phyloP scores from a whole-genome alignment of 306 rosid species.

The Lupinus albus region DNA sequence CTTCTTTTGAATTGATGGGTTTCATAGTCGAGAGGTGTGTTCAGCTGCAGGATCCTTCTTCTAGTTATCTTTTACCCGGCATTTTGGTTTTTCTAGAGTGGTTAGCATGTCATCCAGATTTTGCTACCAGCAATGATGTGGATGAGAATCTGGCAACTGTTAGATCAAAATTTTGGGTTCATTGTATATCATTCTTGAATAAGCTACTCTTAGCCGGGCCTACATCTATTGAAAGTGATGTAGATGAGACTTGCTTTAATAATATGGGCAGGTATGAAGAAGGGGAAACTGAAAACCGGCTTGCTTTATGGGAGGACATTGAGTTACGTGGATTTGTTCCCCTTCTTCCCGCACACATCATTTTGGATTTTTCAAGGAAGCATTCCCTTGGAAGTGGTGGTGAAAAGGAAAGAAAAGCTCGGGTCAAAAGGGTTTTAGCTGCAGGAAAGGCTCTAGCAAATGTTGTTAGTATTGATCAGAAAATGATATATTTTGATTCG shows the following conservation, averaged over 20 bases:
- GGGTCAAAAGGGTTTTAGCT: slow-evolving; percentile 74
- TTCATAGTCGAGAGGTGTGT: slow-evolving; percentile 71
- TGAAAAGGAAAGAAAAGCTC: slow-evolving; percentile 72
- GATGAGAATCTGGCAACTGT: slow-evolving; percentile 67
- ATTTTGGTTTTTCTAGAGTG: slow-evolving; percentile 88
- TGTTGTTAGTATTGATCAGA: slow-evolving; percentile 68
- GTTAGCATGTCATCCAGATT: slow-evolving; percentile 84
- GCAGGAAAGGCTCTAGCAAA: slow-evolving; percentile 85
- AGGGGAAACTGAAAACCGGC: slow-evolving; percentile 84
- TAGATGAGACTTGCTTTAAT: slow-evolving; percentile 81
- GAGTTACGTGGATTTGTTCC: slow-evolving; percentile 94
- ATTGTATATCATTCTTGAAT: slow-evolving; percentile 69
- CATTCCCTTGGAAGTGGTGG: slow-evolving; percentile 69
- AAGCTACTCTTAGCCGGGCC: slow-evolving; percentile 62
- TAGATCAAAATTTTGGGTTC: slow-evolving; percentile 83
- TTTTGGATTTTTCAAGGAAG: slow-evolving; percentile 92
- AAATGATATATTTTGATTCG: slow-evolving; percentile 61
- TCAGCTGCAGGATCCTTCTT: slow-evolving; percentile 69
- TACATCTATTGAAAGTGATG: slow-evolving; percentile 60
- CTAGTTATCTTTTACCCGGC: slow-evolving; percentile 81
- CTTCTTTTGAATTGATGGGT: slow-evolving; percentile 81
- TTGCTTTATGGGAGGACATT: slow-evolving; percentile 94
- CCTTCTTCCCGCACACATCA: slow-evolving; percentile 85
- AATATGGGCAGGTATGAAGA: slow-evolving; percentile 87
- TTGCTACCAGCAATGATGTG: slow-evolving; percentile 62